Conservation (phyloP, 2,329 filamentous ascomycete genomes). For the Diplocarpon mali region DNA sequence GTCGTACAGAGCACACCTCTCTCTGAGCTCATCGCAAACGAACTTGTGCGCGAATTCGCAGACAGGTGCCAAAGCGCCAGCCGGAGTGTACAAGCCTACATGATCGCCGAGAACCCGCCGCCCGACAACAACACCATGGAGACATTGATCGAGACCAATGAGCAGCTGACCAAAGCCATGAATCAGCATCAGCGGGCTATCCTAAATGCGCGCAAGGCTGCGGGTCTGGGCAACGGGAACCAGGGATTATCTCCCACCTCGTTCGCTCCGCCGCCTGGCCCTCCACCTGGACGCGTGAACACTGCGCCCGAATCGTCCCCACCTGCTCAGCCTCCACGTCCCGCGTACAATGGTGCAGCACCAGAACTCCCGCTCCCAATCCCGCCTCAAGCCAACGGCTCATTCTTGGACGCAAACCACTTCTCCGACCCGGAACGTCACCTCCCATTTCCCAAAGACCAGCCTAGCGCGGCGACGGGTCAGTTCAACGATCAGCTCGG, state of each 20-base stretch:
- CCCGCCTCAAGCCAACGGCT: slow-evolving; percentile 22
- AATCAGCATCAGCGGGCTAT: slow-evolving; percentile 78
- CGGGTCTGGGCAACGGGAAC: slow-evolving; percentile 30
- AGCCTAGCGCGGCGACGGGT: slow-evolving; percentile 12
- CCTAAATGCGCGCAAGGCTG: slow-evolving; percentile 47
- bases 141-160: slow-evolving; percentile 87
- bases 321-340: slow-evolving; percentile 10
- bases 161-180: slow-evolving; percentile 72
- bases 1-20: slow-evolving; percentile 77
- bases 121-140: slow-evolving; percentile 93
- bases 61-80: slow-evolving; percentile 76
- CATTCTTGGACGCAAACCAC: slow-evolving; percentile 20
- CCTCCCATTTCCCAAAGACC: slow-evolving; percentile 21
- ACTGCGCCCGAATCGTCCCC: slow-evolving; percentile 9
- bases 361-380: slow-evolving; percentile 12
- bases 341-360: slow-evolving; percentile 7
- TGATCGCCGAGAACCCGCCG: slow-evolving; percentile 63
- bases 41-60: slow-evolving; percentile 87
- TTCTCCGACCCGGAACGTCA: slow-evolving; percentile 21
- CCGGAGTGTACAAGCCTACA: slow-evolving; percentile 75
- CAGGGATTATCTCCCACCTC: slow-evolving; percentile 17
- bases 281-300: slow-evolving; percentile 12
- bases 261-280: slow-evolving; percentile 15
- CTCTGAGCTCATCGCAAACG: slow-evolving; percentile 64
- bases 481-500: slow-evolving; percentile 24